A percentile compares a stretch with the other conserved stretches of the same genome.
Conservation (phyloP, 257 asterid genomes). For the Nicotiana undulata region DNA sequence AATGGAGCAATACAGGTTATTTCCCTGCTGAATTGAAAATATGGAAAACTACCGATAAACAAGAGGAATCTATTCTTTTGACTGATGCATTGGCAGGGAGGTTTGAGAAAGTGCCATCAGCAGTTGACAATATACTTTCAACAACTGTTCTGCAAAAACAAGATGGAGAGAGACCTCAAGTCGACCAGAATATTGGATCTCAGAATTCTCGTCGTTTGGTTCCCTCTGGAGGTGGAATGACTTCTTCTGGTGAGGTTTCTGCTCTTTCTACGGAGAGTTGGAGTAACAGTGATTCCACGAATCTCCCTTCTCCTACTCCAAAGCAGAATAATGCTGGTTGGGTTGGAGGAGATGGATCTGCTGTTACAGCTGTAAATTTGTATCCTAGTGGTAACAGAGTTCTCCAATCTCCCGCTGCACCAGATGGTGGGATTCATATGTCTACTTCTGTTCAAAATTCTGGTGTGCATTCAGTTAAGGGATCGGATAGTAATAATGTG, state of each 20-base stretch:
- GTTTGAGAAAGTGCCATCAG: conserved; percentile 38
- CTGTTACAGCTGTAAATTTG: conserved; percentile 25
- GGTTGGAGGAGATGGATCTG: conserved; percentile 29
- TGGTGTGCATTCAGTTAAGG: conserved; percentile 22
- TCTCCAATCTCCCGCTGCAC: conserved; percentile 40
- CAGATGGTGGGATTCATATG: conserved; percentile 28
- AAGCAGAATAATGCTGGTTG: conserved; percentile 34
- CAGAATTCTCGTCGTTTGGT: conserved; percentile 7
- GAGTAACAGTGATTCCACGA: conserved; percentile 31
- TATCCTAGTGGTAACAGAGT: conserved; percentile 29
- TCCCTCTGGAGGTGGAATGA: conserved; percentile 10
- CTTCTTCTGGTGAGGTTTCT: conserved; percentile 21
- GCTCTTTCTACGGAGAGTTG: conserved; percentile 39
- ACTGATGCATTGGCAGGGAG: conserved; percentile 84
- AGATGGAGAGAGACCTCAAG: conserved; percentile 22
- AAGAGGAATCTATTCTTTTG: conserved; percentile 53
- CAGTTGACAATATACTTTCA: conserved; percentile 22
- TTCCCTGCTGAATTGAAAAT: conserved; percentile 72
- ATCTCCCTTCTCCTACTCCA: conserved; percentile 86
- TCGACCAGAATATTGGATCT: conserved; percentile 28
- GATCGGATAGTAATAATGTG: conserved; percentile 8
- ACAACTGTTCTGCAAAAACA: conserved; percentile 15
- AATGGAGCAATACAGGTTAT: conserved; percentile 91
- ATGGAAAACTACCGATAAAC: conserved; percentile 59
- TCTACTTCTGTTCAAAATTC: conserved; percentile 41